Evolutionary conservation across 192 early-diverging fungal genomes (phyloP), one percentile per base, ranked within the genome.

Genomic region (Rhizophagus sp.): DNA sequence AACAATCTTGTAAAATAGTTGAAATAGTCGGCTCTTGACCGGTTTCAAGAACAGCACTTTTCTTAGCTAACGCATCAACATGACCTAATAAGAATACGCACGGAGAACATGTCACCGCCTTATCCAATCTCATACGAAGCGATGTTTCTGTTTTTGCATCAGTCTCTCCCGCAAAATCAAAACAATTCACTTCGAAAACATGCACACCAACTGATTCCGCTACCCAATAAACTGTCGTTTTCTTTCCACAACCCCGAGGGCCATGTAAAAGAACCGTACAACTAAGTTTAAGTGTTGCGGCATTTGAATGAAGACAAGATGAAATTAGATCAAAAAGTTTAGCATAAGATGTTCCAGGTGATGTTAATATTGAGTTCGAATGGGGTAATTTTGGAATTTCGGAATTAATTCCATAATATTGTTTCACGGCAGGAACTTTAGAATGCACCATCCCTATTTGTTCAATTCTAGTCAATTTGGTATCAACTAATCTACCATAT

Each of bases 231-330:
- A 97, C 84, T 44, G 95, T 75, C 0, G 91, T 90, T 49, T 90
- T 87, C 79, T 98, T 98, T 15, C 97, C 97, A 22, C 90, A 92
- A 7, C 97, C 97, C 1, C 90, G 86, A 27, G 94, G 90, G 15
- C 96, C 97, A 76, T 94, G 91, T 25, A 98, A 73, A 44, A 97
- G 80, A 0, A 92, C 88, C 1, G 90, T 91, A 76, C 94, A 94
- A 19, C 87, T 86, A 25, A 97, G 84, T 13, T 88, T 88, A 39
- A 93, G 87, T n/a, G 89, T 82, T 19, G 88, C 80, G 0, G 94
- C 90, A 30, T 92, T 82, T 15, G 96, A 94, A 80, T 96, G 92
- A 17, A 97, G 86, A 62, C 89, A 90, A 2, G 94, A 92, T 6
- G 87, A 88, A 2, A 93, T 85, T 0, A 95, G 84, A 27, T 91